A percentile compares a stretch with the other conserved stretches of the same genome.
phyloP scores from a whole-genome alignment of 2,329 filamentous ascomycete genomes.

The Sporothrix humicola region DNA sequence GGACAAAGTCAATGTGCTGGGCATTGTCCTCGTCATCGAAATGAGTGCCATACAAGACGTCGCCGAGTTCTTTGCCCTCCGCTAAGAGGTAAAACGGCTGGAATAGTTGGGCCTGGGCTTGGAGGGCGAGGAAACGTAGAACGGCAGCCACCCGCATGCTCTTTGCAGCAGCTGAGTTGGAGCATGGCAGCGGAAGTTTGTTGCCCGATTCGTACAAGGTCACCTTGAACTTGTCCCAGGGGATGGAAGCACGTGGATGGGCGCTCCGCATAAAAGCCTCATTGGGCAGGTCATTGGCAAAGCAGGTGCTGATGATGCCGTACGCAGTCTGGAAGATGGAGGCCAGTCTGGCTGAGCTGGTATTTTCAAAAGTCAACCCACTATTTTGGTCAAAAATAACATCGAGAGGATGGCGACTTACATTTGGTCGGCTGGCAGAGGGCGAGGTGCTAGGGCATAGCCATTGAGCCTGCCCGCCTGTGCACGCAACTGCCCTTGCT shows the following conservation, averaged over 20 bases:
- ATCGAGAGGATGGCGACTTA: neutral
- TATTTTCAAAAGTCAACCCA: too few species aligned
- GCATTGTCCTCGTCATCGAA: neutral
- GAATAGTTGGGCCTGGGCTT: constrained; percentile 13
- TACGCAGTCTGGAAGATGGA: constrained; percentile 10
- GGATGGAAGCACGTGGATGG: neutral
- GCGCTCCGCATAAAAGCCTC: neutral
- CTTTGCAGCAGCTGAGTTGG: constrained; percentile 28
- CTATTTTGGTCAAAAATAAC: too few species aligned
- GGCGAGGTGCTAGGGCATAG: too few species aligned
- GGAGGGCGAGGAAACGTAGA: neutral
- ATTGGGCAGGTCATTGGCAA: constrained; percentile 8
- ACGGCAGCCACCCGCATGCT: constrained; percentile 30
- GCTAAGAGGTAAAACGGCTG: constrained; percentile 27
- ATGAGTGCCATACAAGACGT: neutral
- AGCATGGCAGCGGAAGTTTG: constrained; percentile 17
- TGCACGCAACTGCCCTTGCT: too few species aligned
- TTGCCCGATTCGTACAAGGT: neutral
- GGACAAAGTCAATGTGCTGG: constrained; percentile 16
- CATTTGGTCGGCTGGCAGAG: neutral
- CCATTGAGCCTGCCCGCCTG: too few species aligned
- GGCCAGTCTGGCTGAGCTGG: neutral
- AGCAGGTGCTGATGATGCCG: constrained; percentile 9
- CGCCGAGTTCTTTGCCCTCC: neutral
- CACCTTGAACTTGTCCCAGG: neutral